Conservation (phyloP, 192 early-diverging fungal species). For the Coemansia sp. region DNA sequence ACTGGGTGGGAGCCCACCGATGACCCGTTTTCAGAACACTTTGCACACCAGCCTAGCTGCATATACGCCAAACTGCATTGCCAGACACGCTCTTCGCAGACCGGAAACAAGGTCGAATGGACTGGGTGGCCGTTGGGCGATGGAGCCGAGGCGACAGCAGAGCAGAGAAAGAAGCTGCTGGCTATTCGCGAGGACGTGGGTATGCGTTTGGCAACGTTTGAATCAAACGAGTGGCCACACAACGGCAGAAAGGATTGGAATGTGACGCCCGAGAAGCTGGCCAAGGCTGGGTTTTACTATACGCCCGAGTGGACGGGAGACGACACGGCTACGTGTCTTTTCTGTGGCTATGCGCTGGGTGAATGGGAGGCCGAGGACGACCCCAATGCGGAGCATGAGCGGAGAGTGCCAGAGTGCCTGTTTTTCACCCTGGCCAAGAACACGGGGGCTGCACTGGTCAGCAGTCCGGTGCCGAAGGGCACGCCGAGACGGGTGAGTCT, state of each 20-base stretch:
- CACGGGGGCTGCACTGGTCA: neutral
- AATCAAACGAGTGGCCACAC: conserved; percentile 38
- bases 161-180: conserved; percentile 5
- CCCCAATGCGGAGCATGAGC: conserved; percentile 39
- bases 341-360: conserved; percentile 47
- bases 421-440: conserved; percentile 29
- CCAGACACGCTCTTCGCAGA: conserved; percentile 14
- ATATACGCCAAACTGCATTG: conserved; percentile 43
- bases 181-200: conserved; percentile 15
- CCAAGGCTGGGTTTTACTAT: conserved; percentile 47
- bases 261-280: conserved; percentile 43
- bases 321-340: conserved; percentile 46
- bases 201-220: conserved; percentile 26
- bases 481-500: conserved; percentile 8
- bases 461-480: conserved; percentile 7
- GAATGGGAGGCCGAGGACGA: conserved; percentile 52
- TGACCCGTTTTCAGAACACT: conserved; percentile 52
- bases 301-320: conserved; percentile 38
- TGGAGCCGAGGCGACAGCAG: neutral
- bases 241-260: conserved; percentile 31
- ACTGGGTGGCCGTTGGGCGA: conserved; percentile 23
- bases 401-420: conserved; percentile 39
- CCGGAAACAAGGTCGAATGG: conserved; percentile 32
- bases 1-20: conserved; percentile 47
- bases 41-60: conserved; percentile 37